phyloP scores from a whole-genome alignment of 108 stramenopile species.

The Fragilariopsis cylindrus region DNA sequence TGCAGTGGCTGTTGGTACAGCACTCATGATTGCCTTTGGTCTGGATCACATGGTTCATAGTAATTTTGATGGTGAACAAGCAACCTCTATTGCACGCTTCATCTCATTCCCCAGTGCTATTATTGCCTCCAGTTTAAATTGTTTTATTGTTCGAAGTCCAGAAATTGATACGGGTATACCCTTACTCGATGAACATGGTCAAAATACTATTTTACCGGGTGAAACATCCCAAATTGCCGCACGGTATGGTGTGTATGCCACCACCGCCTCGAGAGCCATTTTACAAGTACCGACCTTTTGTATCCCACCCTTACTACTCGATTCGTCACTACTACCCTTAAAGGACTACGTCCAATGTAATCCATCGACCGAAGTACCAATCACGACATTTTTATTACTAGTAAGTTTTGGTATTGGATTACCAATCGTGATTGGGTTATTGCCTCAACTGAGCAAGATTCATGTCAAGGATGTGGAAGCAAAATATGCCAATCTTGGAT shows the following conservation, averaged over 20 bases:
- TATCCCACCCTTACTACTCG: constrained; percentile 24
- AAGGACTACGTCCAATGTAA: too few relatives aligned
- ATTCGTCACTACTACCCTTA: too few relatives aligned
- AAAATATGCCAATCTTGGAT: too few relatives aligned
- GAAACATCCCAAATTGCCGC: constrained; percentile 29
- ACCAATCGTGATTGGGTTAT: too few relatives aligned
- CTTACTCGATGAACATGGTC: constrained; percentile 15
- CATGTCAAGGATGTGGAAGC: too few relatives aligned
- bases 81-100: constrained; percentile 31
- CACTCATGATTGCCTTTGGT: constrained; percentile 37
- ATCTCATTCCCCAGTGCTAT: constrained; percentile 46
- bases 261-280: constrained; percentile 30
- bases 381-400: too few relatives aligned
- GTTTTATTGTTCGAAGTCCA: constrained; percentile 40
- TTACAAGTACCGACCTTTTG: constrained; percentile 46
- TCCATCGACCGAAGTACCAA: too few relatives aligned
- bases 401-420: too few relatives aligned
- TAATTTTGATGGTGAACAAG: constrained; percentile 21
- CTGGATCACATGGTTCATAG: constrained; percentile 24
- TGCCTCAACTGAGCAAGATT: too few relatives aligned
- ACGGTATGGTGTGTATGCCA: constrained; percentile 34
- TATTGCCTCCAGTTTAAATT: constrained; percentile 46
- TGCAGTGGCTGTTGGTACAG: constrained; percentile 41
- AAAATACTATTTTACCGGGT: constrained; percentile 11
- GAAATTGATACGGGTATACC: constrained; percentile 40